Evolutionary conservation across 768 basidiomycete species (phyloP).

Genomic region (Amanita rimosa): DNA sequence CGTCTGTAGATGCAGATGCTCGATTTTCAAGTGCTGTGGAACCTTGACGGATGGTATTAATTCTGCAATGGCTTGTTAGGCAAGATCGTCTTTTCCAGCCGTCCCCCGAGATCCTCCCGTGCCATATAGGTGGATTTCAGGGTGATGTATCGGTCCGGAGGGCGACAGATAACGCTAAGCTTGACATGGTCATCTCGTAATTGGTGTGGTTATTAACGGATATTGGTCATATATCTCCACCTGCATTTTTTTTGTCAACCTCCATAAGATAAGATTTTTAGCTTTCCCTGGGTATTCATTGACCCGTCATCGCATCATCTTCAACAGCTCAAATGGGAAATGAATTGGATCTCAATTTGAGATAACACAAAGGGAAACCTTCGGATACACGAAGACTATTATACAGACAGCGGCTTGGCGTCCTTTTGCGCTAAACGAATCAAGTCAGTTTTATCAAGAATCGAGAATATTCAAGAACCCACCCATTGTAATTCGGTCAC

Average conservation of each 20-base stretch:
- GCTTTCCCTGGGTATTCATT: neutral
- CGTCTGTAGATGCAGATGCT: too few species aligned
- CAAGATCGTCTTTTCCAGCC: too few species aligned
- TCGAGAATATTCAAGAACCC: slow-evolving; percentile 9
- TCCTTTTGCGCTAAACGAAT: slow-evolving; percentile 27
- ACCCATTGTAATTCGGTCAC: slow-evolving; percentile 77
- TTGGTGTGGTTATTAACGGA: too few species aligned
- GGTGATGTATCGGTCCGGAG: neutral
- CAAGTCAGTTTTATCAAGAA: neutral
- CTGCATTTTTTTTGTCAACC: neutral
- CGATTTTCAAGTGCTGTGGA: too few species aligned
- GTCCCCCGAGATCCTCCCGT: too few species aligned
- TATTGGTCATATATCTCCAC: neutral
- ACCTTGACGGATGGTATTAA: too few species aligned
- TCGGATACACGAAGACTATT: slow-evolving; percentile 8
- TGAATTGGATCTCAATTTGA: neutral
- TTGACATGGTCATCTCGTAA: neutral
- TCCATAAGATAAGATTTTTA: slow-evolving; percentile 1
- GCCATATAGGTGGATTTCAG: too few species aligned
- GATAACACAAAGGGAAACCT: neutral
- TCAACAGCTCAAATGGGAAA: slow-evolving; percentile 2
- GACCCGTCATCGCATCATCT: neutral
- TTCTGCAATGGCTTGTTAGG: too few species aligned
- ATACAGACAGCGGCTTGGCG: slow-evolving; percentile 24
- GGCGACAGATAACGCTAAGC: neutral